These are phyloP conservation scores for Barnettozyma vustinii DNA, from an alignment of 805 yeast genomes.

Conservation along the genomic window DNA sequence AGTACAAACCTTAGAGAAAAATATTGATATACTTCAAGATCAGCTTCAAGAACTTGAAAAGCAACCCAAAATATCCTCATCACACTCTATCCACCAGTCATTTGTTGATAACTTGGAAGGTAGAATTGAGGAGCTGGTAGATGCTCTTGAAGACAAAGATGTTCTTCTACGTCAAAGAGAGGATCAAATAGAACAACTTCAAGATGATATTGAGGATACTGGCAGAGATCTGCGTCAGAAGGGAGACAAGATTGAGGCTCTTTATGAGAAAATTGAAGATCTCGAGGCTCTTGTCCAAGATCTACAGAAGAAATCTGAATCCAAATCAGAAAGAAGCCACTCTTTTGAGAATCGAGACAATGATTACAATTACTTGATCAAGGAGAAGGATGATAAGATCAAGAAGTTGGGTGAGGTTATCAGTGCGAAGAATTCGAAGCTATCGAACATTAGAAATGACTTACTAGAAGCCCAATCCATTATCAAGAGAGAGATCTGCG, in stretches of 20 bases:
- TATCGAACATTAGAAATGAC: slow-evolving; percentile 3
- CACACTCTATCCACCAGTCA: not conserved
- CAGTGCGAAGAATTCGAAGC: not conserved
- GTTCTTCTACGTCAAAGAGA: not conserved
- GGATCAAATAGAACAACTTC: slow-evolving; percentile 8
- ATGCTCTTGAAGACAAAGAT: not conserved
- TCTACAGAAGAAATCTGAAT: slow-evolving; percentile 10
- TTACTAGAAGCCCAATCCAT: not conserved
- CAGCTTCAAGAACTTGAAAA: slow-evolving; percentile 8
- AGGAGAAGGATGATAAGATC: slow-evolving; percentile 13
- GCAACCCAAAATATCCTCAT: slow-evolving; percentile 2
- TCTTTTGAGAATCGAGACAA: slow-evolving; percentile 12
- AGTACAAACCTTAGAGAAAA: not conserved
- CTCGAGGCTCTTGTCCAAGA: slow-evolving; percentile 16
- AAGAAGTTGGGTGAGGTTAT: slow-evolving; percentile 12
- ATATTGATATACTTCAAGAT: slow-evolving; percentile 12
- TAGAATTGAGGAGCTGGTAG: slow-evolving; percentile 5
- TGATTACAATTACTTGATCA: slow-evolving; percentile 12
- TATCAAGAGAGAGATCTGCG: slow-evolving; percentile 1
- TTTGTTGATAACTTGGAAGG: slow-evolving; percentile 14
- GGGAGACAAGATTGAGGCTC: slow-evolving; percentile 19
- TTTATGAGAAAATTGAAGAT: slow-evolving; percentile 14
- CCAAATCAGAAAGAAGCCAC: slow-evolving; percentile 4
- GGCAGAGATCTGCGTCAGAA: slow-evolving; percentile 16
- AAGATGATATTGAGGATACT: slow-evolving; percentile 12